phyloP scores from a whole-genome alignment of 2,329 filamentous ascomycete species.

The Botryosphaeria agaves region DNA sequence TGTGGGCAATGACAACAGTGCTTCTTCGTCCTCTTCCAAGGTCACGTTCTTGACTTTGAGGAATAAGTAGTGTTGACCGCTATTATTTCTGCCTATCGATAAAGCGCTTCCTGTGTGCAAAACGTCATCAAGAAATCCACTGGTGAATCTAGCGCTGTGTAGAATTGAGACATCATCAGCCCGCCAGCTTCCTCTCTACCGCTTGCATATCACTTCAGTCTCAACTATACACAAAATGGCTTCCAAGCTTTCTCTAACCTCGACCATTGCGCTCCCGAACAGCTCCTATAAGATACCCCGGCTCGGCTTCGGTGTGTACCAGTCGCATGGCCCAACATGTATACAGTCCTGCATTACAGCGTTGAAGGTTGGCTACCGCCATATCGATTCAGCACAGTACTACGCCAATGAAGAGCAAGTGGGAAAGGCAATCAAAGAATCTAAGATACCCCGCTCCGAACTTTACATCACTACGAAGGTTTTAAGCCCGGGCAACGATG shows the following conservation, averaged over 20 bases:
- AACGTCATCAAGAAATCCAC: too few species aligned
- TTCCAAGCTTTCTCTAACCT: conserved; percentile 25
- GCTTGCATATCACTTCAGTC: too few species aligned
- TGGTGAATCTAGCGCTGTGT: too few species aligned
- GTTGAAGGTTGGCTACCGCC: conserved; percentile 40
- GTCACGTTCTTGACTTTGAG: too few species aligned
- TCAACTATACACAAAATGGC: conserved; percentile 15
- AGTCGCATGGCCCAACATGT: conserved; percentile 36
- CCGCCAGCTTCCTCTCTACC: too few species aligned
- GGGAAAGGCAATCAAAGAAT: conserved; percentile 42
- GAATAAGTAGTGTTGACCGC: too few species aligned
- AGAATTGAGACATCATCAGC: too few species aligned
- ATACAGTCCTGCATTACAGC: conserved; percentile 40
- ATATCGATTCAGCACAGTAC: conserved; percentile 51
- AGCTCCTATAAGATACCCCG: conserved; percentile 39
- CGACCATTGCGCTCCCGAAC: conserved; percentile 32
- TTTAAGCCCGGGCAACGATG: conserved; percentile 32
- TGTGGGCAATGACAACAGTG: too few species aligned
- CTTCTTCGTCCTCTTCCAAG: too few species aligned
- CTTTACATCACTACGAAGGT: conserved; percentile 60
- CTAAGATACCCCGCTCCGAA: conserved; percentile 36
- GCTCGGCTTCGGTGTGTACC: conserved; percentile 58
- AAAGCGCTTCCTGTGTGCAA: too few species aligned
- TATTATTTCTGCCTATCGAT: too few species aligned
- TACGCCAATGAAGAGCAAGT: conserved; percentile 55